phyloP scores from a whole-genome alignment of 306 rosid species.

The Dalbergia oliveri region DNA sequence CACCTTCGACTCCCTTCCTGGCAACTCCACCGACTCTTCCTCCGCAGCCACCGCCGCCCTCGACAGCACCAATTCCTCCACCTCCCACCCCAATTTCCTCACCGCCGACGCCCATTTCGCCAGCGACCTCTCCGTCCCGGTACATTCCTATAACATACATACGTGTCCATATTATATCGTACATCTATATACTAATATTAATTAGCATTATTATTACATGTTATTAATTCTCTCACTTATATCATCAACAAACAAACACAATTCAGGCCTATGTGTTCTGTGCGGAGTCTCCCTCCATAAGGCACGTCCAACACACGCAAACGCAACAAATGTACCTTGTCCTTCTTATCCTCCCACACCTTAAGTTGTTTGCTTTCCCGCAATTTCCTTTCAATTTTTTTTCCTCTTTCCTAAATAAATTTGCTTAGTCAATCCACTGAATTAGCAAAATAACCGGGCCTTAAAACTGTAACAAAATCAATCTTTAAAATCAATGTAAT shows the following conservation, averaged over 20 bases:
- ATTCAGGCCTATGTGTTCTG: not conserved
- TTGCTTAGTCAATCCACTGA: not conserved
- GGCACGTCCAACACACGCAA: constrained; percentile 30
- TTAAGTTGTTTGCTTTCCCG: not conserved
- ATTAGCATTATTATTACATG: too few species aligned
- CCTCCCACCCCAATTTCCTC: constrained; percentile 50
- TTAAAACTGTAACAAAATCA: too few species aligned
- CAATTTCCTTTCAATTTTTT: not conserved
- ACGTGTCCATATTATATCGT: not conserved
- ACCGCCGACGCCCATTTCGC: constrained; percentile 60
- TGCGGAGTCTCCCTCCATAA: not conserved
- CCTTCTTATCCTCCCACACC: constrained; percentile 7
- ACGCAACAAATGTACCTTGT: constrained; percentile 11
- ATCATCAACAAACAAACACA: constrained; percentile 10
- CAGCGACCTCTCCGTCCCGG: constrained; percentile 86
- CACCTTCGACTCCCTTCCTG: constrained; percentile 51
- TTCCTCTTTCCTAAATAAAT: too few species aligned
- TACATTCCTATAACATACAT: constrained; percentile 31
- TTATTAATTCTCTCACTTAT: not conserved
- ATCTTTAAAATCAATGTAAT: too few species aligned
- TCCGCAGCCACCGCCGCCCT: constrained; percentile 58
- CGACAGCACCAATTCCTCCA: constrained; percentile 65
- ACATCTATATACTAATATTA: too few species aligned
- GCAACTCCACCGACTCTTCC: constrained; percentile 65
- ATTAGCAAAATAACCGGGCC: not conserved